These are phyloP conservation scores for Globisporangium radiosum DNA, from an alignment of 352 stramenopile species.

Conservation along the genomic window DNA sequence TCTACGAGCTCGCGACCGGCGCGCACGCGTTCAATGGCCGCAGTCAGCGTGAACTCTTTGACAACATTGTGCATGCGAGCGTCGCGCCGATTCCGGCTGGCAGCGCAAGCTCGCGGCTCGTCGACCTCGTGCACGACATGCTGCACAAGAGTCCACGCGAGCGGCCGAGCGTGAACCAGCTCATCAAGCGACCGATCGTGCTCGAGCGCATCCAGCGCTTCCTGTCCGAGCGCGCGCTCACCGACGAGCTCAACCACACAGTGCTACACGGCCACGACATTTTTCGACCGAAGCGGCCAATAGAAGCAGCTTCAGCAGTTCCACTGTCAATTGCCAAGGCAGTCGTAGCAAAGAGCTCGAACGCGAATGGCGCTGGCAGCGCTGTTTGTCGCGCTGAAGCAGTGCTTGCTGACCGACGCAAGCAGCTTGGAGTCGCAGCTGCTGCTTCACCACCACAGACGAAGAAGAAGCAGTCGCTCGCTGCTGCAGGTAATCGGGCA, in stretches of 20 bases:
- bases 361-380: neutral
- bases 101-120: constrained; percentile 21
- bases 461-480: constrained; percentile 7
- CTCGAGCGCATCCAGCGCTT: constrained; percentile 60
- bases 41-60: constrained; percentile 70
- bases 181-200: constrained; percentile 52
- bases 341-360: constrained; percentile 1
- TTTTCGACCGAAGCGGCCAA: constrained; percentile 21
- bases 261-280: constrained; percentile 69
- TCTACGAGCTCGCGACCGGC: constrained; percentile 91
- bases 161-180: constrained; percentile 55
- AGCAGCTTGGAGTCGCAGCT: neutral
- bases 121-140: constrained; percentile 43
- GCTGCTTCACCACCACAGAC: constrained; percentile 1
- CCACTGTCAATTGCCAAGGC: neutral
- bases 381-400: constrained; percentile 6
- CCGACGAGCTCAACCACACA: constrained; percentile 60
- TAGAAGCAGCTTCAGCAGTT: too few relatives aligned
- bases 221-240: constrained; percentile 41
- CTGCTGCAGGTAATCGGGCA: neutral
- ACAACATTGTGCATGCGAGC: constrained; percentile 48
- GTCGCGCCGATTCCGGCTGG: constrained; percentile 16
- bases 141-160: constrained; percentile 50
- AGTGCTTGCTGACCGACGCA: constrained; percentile 1
- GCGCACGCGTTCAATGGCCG: constrained; percentile 85